phyloP scores from a whole-genome alignment of 768 basidiomycete genomes.

The Lactarius sanguifluus region DNA sequence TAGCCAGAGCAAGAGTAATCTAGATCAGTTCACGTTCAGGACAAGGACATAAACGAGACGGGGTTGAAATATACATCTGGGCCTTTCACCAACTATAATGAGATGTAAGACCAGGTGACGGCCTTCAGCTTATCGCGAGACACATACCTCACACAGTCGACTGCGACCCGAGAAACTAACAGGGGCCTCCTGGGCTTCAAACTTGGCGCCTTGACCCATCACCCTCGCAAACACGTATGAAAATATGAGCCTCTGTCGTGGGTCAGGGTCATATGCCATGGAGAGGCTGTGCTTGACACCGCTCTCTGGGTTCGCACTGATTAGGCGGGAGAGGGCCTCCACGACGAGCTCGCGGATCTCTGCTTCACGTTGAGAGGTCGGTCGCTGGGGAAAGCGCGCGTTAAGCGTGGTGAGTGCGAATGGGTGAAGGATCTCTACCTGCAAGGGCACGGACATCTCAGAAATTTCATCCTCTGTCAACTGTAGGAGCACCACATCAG shows the following conservation, averaged over 20 bases:
- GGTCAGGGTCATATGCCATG: constrained; percentile 72
- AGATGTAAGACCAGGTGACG: constrained; percentile 7
- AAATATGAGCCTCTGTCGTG: constrained; percentile 72
- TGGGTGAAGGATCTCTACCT: background rate
- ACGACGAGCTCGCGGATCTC: constrained; percentile 77
- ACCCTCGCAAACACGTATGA: constrained; percentile 82
- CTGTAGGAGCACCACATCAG: constrained; percentile 13
- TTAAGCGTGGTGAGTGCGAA: background rate
- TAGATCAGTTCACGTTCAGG: constrained; percentile 33
- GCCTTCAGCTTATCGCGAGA: background rate
- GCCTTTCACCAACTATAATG: constrained; percentile 62
- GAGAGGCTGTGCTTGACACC: constrained; percentile 87
- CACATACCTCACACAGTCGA: constrained; percentile 38
- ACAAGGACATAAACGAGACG: background rate
- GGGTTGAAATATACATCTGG: constrained; percentile 54
- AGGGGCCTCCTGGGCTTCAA: constrained; percentile 54
- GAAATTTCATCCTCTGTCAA: constrained; percentile 13
- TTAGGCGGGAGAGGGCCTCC: constrained; percentile 74
- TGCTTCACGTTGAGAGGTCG: constrained; percentile 31
- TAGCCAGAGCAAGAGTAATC: constrained; percentile 80
- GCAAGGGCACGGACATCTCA: background rate
- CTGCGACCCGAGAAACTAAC: constrained; percentile 33
- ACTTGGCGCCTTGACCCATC: constrained; percentile 75
- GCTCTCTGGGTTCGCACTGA: constrained; percentile 81
- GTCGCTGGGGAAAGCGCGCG: constrained; percentile 15